These are phyloP conservation scores for Euphorbia tirucalli DNA, from an alignment of 345 rosid species.

Conservation along the genomic window DNA sequence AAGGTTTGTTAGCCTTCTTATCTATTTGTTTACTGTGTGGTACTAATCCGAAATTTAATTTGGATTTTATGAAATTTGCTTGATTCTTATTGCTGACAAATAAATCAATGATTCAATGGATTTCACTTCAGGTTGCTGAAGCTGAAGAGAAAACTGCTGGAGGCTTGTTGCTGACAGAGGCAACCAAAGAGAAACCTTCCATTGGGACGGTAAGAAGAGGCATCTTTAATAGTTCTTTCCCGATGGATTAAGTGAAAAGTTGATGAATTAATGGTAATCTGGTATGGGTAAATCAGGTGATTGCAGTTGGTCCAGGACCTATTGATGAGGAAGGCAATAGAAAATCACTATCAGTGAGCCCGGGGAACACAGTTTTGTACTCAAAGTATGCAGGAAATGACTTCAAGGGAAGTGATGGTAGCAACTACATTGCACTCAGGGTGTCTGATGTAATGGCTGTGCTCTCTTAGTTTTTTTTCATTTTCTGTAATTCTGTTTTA, in stretches of 20 bases:
- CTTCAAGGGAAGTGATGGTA: slow-evolving; percentile 74
- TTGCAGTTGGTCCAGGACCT: slow-evolving; percentile 83
- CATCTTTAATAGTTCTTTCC: no score
- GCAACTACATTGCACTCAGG: slow-evolving; percentile 76
- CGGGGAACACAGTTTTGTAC: slow-evolving; percentile 79
- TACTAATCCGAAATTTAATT: no score
- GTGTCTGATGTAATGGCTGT: slow-evolving; percentile 90
- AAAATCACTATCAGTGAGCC: slow-evolving; percentile 44
- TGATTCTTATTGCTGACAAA: no score
- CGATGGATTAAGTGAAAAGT: neutral
- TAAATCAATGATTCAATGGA: neutral
- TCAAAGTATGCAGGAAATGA: slow-evolving; percentile 93
- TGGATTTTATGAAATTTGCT: neutral
- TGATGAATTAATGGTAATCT: neutral
- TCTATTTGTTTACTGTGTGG: no score
- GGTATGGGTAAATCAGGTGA: slow-evolving; percentile 47
- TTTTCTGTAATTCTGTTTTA: neutral
- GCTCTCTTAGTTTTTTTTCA: slow-evolving; percentile 53
- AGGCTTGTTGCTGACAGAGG: slow-evolving; percentile 80
- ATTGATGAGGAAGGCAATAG: slow-evolving; percentile 75
- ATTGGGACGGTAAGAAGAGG: slow-evolving; percentile 60
- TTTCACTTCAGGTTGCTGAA: slow-evolving; percentile 62
- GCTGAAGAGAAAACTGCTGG: slow-evolving; percentile 96
- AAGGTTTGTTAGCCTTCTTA: slow-evolving; percentile 44
- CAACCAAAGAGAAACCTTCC: slow-evolving; percentile 90